These are phyloP conservation scores for Mortierella sp. DNA, from an alignment of 371 early-diverging fungal species.

Conservation along the genomic window DNA sequence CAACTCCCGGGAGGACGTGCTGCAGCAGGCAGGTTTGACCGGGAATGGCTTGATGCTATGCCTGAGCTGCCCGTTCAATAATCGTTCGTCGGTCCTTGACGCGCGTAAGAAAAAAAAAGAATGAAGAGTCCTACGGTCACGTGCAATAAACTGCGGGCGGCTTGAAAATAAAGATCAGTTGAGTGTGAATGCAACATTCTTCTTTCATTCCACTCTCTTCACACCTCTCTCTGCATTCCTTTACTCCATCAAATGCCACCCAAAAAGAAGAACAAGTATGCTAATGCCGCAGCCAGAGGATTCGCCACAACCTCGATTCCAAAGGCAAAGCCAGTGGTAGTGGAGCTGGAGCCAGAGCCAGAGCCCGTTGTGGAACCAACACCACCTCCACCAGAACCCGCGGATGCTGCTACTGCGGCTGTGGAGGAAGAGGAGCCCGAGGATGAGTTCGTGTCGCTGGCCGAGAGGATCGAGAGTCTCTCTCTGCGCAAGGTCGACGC, in stretches of 20 bases:
- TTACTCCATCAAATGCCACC: slow-evolving; percentile 43
- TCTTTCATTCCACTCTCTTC: not conserved
- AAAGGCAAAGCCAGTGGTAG: slow-evolving; percentile 46
- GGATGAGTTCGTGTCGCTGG: slow-evolving; percentile 46
- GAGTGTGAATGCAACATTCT: not conserved
- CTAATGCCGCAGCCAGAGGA: slow-evolving; percentile 55
- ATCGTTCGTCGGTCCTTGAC: not conserved
- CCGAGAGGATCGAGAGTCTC: slow-evolving; percentile 43
- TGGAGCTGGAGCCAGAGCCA: slow-evolving; percentile 22
- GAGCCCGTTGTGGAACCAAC: slow-evolving; percentile 11
- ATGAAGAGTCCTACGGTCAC: not conserved
- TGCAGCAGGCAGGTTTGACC: not conserved
- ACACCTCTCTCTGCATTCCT: not conserved
- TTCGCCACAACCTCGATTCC: slow-evolving; percentile 59
- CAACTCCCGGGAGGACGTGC: not conserved
- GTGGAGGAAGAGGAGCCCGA: slow-evolving; percentile 27
- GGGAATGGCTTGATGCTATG: not conserved
- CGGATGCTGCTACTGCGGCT: not conserved
- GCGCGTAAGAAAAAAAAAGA: not conserved
- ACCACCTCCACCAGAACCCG: slow-evolving; percentile 2
- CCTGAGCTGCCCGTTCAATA: not conserved
- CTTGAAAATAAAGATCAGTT: not conserved
- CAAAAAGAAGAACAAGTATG: slow-evolving; percentile 58
- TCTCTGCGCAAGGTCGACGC: slow-evolving; percentile 50
- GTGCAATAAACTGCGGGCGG: not conserved